Conservation (phyloP, 768 basidiomycete species). For the Trametes villosa region DNA sequence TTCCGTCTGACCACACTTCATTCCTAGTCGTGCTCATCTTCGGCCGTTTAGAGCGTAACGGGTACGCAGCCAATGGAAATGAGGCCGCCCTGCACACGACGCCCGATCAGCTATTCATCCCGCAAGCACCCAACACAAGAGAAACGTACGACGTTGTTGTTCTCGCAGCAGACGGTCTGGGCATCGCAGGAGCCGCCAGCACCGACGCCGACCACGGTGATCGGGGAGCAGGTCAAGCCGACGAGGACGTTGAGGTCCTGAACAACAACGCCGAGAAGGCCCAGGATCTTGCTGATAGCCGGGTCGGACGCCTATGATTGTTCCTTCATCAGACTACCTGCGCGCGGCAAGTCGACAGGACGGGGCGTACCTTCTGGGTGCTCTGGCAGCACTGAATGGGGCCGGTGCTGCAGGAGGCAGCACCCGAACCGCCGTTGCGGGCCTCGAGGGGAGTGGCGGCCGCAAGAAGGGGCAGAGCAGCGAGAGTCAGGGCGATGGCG, state of each 20-base stretch:
- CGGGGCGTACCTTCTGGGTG: not conserved
- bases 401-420: conserved; percentile 12
- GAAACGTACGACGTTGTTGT: conserved; percentile 15
- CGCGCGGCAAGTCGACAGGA: not conserved
- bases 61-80: conserved; percentile 25
- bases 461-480: conserved; percentile 19
- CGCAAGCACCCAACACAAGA: too few relatives aligned
- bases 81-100: conserved; percentile 19
- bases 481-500: conserved; percentile 2
- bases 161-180: conserved; percentile 10
- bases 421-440: not conserved
- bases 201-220: conserved; percentile 14
- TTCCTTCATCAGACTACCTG: not conserved
- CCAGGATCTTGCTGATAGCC: not conserved
- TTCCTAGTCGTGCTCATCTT: too few relatives aligned
- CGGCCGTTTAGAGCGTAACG: conserved; percentile 11
- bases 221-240: too few relatives aligned
- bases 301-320: not conserved
- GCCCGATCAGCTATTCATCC: not conserved
- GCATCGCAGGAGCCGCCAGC: conserved; percentile 1
- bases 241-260: too few relatives aligned
- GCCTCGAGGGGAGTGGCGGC: conserved; percentile 21
- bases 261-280: too few relatives aligned
- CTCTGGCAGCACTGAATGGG: conserved; percentile 17
- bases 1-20: too few relatives aligned